Percentiles rank a stretch among this genome's conserved stretches.
phyloP scores from a whole-genome alignment of 345 rosid genomes.

The Erodium maritimum region DNA sequence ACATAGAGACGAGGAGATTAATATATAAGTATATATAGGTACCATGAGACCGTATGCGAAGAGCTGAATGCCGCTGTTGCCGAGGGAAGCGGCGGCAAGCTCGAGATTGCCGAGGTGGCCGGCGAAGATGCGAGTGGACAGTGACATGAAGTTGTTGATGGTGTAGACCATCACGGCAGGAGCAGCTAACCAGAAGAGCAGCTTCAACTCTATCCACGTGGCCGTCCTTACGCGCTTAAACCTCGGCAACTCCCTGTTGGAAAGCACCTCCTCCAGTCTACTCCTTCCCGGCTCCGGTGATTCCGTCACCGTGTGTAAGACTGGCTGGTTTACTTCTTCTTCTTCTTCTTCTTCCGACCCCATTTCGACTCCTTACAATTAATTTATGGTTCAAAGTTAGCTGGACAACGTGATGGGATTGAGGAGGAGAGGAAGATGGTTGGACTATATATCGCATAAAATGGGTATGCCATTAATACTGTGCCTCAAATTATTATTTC shows the following conservation, averaged over 20 bases:
- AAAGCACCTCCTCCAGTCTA: constrained; percentile 10
- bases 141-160: constrained; percentile 19
- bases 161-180: constrained; percentile 22
- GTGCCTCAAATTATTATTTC: no score
- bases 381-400: no score
- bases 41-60: constrained; percentile 25
- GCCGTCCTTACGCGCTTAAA: constrained; percentile 15
- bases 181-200: constrained; percentile 15
- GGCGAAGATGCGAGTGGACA: constrained; percentile 19
- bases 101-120: constrained; percentile 30
- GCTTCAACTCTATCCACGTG: constrained; percentile 19
- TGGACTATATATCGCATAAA: no score
- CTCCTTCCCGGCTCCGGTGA: no score
- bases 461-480: no score
- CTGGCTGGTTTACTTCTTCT: no score
- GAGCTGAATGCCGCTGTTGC: constrained; percentile 23
- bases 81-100: constrained; percentile 25
- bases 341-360: no score
- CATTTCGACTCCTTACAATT: no score
- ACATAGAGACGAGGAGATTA: no score
- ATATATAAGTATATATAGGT: not conserved
- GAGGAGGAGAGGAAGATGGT: no score
- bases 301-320: no score
- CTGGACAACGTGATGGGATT: no score
- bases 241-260: constrained; percentile 4